Percentiles rank a stretch among this genome's conserved stretches.
phyloP scores from a whole-genome alignment of 305 asterid species.

The Vinca major region DNA sequence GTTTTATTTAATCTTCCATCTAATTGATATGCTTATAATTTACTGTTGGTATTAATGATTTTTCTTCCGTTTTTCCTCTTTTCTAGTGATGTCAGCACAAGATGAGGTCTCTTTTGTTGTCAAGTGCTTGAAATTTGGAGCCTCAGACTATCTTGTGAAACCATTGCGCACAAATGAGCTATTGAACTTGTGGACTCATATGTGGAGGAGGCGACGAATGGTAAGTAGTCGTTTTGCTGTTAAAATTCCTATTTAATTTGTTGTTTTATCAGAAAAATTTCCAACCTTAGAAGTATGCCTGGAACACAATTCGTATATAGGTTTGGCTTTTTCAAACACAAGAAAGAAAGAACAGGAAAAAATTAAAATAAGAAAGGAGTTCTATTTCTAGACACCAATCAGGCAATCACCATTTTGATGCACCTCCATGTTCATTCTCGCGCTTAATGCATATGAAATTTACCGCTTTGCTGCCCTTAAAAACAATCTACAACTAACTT shows the following conservation, averaged over 20 bases:
- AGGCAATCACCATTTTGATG: background rate
- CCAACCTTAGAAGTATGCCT: no score
- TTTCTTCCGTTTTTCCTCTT: conserved; percentile 12
- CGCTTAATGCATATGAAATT: background rate
- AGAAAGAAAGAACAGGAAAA: no score
- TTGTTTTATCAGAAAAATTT: background rate
- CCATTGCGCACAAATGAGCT: conserved; percentile 92
- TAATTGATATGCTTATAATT: background rate
- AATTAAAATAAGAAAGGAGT: no score
- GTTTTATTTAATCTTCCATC: background rate
- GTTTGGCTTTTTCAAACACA: background rate
- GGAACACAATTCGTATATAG: no score
- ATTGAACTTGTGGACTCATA: conserved; percentile 83
- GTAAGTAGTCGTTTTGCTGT: conserved; percentile 26
- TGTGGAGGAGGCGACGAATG: conserved; percentile 96
- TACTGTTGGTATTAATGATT: background rate
- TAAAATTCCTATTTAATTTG: background rate
- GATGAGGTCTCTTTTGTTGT: conserved; percentile 78
- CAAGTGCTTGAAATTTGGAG: conserved; percentile 92
- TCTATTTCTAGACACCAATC: background rate
- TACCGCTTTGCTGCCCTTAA: background rate
- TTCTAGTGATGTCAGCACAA: conserved; percentile 90
- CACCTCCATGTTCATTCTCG: background rate
- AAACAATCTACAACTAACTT: conserved; percentile 14
- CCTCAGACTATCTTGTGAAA: conserved; percentile 98